These are phyloP conservation scores for Amorphotheca resinae DNA, from an alignment of 495 filamentous ascomycete genomes.

Conservation along the genomic window DNA sequence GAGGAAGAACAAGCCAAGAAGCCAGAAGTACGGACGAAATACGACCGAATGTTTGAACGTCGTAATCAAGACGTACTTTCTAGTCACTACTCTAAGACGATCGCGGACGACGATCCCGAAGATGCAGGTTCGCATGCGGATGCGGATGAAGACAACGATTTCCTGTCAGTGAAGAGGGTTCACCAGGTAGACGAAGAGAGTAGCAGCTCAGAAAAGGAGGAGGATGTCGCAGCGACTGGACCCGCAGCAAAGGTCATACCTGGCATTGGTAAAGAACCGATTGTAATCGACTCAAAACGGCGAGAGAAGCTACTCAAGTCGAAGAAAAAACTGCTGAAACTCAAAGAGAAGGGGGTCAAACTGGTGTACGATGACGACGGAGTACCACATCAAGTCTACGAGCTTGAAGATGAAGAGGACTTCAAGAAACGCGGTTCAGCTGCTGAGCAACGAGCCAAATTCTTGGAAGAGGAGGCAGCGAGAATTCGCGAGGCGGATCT, in stretches of 20 bases:
- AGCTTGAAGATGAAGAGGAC: constrained; percentile 68
- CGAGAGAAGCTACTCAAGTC: constrained; percentile 84
- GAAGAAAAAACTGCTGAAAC: constrained; percentile 85
- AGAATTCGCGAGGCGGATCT: constrained; percentile 68
- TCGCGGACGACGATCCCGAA: constrained; percentile 48
- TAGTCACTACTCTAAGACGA: constrained; percentile 77
- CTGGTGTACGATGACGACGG: constrained; percentile 91
- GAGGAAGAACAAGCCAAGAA: constrained; percentile 41
- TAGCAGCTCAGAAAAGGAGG: constrained; percentile 26
- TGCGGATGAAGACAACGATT: constrained; percentile 57
- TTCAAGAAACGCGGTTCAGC: constrained; percentile 65
- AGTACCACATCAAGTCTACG: constrained; percentile 68
- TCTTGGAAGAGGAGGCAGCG: constrained; percentile 58
- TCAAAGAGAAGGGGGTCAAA: constrained; percentile 72
- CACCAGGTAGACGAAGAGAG: constrained; percentile 44
- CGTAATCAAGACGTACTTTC: constrained; percentile 91
- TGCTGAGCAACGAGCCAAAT: constrained; percentile 59
- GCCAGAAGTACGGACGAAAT: constrained; percentile 67
- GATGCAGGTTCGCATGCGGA: constrained; percentile 30
- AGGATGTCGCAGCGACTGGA: constrained; percentile 16
- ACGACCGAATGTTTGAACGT: constrained; percentile 93
- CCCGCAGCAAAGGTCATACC: constrained; percentile 35
- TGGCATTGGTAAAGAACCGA: constrained; percentile 43
- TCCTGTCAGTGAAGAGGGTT: constrained; percentile 79
- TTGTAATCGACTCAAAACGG: constrained; percentile 84